These are phyloP conservation scores for Diaporthe citrichinensis DNA, from an alignment of 2,329 filamentous ascomycete species.

Conservation along the genomic window DNA sequence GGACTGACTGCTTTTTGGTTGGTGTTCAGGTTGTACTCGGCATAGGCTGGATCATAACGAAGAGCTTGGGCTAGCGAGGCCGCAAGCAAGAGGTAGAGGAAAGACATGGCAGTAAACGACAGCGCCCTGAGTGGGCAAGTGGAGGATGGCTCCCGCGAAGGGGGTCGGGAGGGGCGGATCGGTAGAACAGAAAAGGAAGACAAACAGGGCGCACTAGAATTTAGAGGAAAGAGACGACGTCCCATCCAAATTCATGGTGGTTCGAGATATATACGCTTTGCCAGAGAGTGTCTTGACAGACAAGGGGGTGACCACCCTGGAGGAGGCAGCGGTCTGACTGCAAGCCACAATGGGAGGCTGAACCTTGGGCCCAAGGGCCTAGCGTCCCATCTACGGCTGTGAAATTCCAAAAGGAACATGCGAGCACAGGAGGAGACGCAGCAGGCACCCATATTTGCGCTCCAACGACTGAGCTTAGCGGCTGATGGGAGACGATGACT, in stretches of 20 bases:
- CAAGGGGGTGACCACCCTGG: constrained; percentile 3
- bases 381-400: constrained; percentile 17
- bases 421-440: constrained; percentile 5
- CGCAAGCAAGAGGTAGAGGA: constrained; percentile 38
- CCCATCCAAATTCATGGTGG: background rate
- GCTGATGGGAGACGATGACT: constrained; percentile 18
- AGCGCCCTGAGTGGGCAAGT: constrained; percentile 41
- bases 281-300: background rate
- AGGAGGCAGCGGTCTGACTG: constrained; percentile 12
- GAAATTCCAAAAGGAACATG: constrained; percentile 1
- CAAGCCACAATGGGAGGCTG: constrained; percentile 18
- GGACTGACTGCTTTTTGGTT: constrained; percentile 68
- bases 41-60: constrained; percentile 46
- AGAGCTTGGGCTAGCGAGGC: constrained; percentile 44
- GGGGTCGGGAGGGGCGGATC: background rate
- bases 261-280: constrained; percentile 19
- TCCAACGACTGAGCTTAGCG: background rate
- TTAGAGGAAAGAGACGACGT: background rate
- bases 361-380: constrained; percentile 10
- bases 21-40: constrained; percentile 71
- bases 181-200: background rate
- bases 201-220: background rate
- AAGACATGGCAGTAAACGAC: constrained; percentile 40
- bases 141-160: background rate
- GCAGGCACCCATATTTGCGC: constrained; percentile 11